Evolutionary conservation across 2,329 filamentous ascomycete species (phyloP).

Genomic region (Ceratocystis diversiconidia): DNA sequence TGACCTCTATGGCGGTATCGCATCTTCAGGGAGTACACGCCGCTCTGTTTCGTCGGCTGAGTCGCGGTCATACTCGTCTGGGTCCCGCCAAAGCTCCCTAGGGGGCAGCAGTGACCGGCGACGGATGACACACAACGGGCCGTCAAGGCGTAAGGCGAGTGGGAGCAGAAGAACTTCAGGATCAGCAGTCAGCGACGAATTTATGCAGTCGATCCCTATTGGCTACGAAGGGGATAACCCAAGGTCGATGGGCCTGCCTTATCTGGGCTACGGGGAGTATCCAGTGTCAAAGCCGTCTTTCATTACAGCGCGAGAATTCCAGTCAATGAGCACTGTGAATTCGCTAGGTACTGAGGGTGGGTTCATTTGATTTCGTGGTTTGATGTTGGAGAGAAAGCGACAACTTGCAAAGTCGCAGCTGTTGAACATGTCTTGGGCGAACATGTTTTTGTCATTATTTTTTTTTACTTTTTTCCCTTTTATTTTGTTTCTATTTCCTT

Average conservation of each 20-base stretch:
- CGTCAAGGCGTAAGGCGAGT: slow-evolving; percentile 4
- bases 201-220: slow-evolving; percentile 17
- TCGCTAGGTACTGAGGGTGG: slow-evolving; percentile 14
- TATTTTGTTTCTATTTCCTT: slow-evolving; percentile 7
- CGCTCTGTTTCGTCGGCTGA: neutral
- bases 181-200: slow-evolving; percentile 12
- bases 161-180: slow-evolving; percentile 13
- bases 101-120: neutral
- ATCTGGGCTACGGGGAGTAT: slow-evolving; percentile 10
- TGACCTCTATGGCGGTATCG: slow-evolving; percentile 12
- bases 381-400: neutral
- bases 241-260: neutral
- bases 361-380: slow-evolving; percentile 5
- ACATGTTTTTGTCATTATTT: neutral
- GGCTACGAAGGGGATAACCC: slow-evolving; percentile 12
- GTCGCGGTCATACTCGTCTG: slow-evolving; percentile 9
- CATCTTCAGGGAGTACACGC: neutral
- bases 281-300: slow-evolving; percentile 14
- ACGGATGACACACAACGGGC: slow-evolving; percentile 3
- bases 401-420: neutral
- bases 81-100: slow-evolving; percentile 6
- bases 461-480: neutral
- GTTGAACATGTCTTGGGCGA: neutral
- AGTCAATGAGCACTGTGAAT: slow-evolving; percentile 16
- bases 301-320: slow-evolving; percentile 13